phyloP scores from a whole-genome alignment of 73 alveolate genomes.

The Paramecium biaurelia region DNA sequence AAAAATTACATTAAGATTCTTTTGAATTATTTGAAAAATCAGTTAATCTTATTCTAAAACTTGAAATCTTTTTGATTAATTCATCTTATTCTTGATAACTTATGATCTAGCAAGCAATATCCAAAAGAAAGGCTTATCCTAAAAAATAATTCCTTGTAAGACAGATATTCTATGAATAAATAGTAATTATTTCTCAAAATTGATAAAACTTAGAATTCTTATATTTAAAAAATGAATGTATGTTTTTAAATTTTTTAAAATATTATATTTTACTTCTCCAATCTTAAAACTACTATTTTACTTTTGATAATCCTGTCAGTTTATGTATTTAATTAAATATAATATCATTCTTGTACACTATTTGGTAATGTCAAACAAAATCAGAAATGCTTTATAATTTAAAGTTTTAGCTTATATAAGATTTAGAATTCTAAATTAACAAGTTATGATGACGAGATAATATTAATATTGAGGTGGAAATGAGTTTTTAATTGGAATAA shows the following conservation, averaged over 20 bases:
- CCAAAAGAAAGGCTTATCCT: constrained; percentile 62
- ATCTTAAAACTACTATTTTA: not conserved
- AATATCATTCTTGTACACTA: no score
- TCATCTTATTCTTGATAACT: constrained; percentile 63
- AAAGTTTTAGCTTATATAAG: no score
- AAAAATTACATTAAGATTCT: not conserved
- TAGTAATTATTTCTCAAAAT: no score
- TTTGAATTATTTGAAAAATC: not conserved
- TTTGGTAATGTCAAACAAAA: no score
- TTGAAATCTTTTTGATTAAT: constrained; percentile 54
- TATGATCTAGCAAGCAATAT: constrained; percentile 52
- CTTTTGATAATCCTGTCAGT: no score
- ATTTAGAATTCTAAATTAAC: not conserved
- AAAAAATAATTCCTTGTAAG: constrained; percentile 74
- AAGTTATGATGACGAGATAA: not conserved
- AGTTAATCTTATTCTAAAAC: constrained; percentile 69
- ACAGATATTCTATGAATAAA: constrained; percentile 51
- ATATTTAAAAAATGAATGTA: no score
- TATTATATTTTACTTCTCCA: not conserved
- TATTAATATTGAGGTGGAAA: not conserved
- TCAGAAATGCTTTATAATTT: no score
- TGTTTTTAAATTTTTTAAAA: no score
- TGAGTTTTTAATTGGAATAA: not conserved
- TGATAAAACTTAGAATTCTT: no score
- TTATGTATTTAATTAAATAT: no score